phyloP scores from a whole-genome alignment of 2,329 filamentous ascomycete genomes.

The Cladosporium cucumerinum region DNA sequence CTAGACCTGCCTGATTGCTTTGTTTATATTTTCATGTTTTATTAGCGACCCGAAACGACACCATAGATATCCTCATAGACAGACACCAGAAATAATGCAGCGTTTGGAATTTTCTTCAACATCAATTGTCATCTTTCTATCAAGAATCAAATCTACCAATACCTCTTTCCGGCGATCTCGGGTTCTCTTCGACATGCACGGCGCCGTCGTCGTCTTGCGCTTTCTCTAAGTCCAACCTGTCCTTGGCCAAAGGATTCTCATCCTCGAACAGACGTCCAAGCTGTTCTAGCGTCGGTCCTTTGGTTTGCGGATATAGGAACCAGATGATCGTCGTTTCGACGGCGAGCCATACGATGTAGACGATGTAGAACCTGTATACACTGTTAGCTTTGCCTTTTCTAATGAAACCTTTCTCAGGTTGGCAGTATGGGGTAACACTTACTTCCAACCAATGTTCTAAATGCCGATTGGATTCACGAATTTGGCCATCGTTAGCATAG shows the following conservation, averaged over 20 bases:
- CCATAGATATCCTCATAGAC: background rate
- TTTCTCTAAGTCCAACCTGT: constrained; percentile 5
- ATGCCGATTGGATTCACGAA: constrained; percentile 25
- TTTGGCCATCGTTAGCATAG: background rate
- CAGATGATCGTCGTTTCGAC: constrained; percentile 42
- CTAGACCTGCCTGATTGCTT: background rate
- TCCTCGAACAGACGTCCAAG: constrained; percentile 65
- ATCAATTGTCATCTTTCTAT: background rate
- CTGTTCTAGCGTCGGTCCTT: constrained; percentile 70
- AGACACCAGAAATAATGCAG: constrained; percentile 1
- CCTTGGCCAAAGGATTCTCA: constrained; percentile 13
- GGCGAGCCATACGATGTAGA: constrained; percentile 19
- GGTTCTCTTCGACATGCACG: background rate
- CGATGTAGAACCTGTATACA: constrained; percentile 12
- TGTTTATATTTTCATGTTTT: background rate
- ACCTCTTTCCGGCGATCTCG: background rate
- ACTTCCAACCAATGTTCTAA: constrained; percentile 20
- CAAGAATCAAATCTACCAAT: background rate
- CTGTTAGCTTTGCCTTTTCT: background rate
- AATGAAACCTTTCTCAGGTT: background rate
- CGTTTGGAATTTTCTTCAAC: background rate
- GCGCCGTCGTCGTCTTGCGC: background rate
- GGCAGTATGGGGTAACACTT: background rate
- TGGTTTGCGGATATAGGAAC: constrained; percentile 64
- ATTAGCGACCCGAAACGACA: background rate